Evolutionary conservation across 371 early-diverging fungal species (phyloP).

Genomic region (Thermomucor indicae-seudaticae): DNA sequence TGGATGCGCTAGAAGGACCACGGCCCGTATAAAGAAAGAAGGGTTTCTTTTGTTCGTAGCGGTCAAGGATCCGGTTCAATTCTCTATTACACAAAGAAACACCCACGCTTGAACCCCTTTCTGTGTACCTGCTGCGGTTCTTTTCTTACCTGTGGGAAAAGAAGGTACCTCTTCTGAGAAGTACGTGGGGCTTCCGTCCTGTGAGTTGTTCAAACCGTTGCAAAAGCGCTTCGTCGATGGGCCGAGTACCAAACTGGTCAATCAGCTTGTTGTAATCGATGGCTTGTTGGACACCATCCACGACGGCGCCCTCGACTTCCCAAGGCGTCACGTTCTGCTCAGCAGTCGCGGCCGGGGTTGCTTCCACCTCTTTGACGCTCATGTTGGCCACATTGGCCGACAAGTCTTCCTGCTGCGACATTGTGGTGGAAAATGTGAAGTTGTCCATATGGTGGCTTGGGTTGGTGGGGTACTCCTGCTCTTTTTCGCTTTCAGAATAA

Average conservation of each 20-base stretch:
- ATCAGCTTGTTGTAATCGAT: conserved; percentile 97
- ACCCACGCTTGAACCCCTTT: not conserved
- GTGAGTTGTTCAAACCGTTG: conserved; percentile 84
- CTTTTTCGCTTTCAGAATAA: too few relatives aligned
- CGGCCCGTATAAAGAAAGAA: conserved; percentile 99
- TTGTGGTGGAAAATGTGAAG: not conserved
- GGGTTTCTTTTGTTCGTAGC: conserved; percentile 91
- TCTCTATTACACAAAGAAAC: conserved; percentile 61
- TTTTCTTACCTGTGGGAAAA: conserved; percentile 94
- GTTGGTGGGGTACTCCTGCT: too few relatives aligned
- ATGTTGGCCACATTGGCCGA: conserved; percentile 14
- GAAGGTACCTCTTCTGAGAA: conserved; percentile 92
- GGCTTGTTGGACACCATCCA: conserved; percentile 80
- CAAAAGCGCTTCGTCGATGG: conserved; percentile 75
- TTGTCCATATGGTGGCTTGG: too few relatives aligned
- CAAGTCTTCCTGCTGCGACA: conserved; percentile 16
- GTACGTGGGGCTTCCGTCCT: conserved; percentile 81
- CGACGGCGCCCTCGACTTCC: conserved; percentile 94
- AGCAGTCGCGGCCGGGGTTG: conserved; percentile 11
- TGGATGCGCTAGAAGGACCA: conserved; percentile 94
- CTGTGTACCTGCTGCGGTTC: too few relatives aligned
- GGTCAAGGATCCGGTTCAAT: conserved; percentile 83
- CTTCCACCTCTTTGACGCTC: conserved; percentile 9
- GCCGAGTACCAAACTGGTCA: conserved; percentile 91
- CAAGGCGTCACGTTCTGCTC: conserved; percentile 91